Conservation (phyloP, 352 stramenopile species). For the Poterioochromonas sp. region DNA sequence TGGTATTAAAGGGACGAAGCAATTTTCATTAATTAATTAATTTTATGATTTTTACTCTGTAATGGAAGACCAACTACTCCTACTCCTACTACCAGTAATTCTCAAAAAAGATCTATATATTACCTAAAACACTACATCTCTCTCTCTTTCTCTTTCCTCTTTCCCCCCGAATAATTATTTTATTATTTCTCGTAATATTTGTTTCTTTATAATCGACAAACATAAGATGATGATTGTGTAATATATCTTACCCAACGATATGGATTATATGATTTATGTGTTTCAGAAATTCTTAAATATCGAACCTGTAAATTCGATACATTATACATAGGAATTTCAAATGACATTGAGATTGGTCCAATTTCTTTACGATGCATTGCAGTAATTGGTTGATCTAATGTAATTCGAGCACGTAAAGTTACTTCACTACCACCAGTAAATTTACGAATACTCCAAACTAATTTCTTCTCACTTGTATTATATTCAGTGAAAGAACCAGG, state of each 20-base stretch:
- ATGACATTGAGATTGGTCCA: slow-evolving; percentile 93
- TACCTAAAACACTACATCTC: too few species aligned
- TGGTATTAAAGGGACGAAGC: too few species aligned
- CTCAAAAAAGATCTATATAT: too few species aligned
- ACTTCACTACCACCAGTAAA: slow-evolving; percentile 87
- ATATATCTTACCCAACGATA: slow-evolving; percentile 98
- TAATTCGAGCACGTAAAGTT: slow-evolving; percentile 80
- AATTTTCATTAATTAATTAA: too few species aligned
- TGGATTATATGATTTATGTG: slow-evolving; percentile 92
- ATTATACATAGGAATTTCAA: slow-evolving; percentile 99
- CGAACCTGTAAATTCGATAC: slow-evolving; percentile 93
- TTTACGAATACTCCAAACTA: slow-evolving; percentile 86
- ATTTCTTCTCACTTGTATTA: slow-evolving; percentile 72
- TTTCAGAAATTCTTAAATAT: slow-evolving; percentile 92
- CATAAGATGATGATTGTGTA: slow-evolving; percentile 93
- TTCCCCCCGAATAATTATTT: too few species aligned
- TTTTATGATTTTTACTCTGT: too few species aligned
- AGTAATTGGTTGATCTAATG: slow-evolving; percentile 50
- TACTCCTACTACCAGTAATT: too few species aligned
- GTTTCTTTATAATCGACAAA: slow-evolving; percentile 92
- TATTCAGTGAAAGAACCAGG: slow-evolving; percentile 62
- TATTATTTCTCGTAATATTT: too few species aligned
- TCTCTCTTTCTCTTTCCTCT: too few species aligned
- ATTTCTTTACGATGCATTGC: slow-evolving; percentile 76
- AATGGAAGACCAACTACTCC: too few species aligned